phyloP scores from a whole-genome alignment of 2,329 filamentous ascomycete genomes.

The Ascochyta pisi region DNA sequence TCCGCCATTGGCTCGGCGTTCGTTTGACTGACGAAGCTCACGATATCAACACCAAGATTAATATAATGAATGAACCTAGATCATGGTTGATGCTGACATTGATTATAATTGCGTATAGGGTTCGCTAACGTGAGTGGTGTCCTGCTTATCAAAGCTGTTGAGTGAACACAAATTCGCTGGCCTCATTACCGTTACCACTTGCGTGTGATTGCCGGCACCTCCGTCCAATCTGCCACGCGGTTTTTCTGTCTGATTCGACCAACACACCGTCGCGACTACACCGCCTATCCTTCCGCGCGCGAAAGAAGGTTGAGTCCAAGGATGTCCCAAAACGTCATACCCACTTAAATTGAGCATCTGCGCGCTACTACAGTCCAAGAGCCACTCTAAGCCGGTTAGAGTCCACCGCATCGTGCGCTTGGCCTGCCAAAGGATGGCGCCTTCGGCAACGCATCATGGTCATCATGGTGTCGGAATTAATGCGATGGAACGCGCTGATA shows the following conservation, averaged over 20 bases:
- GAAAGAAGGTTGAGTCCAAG: conserved; percentile 9
- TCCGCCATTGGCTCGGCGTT: conserved; percentile 14
- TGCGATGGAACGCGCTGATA: conserved; percentile 19
- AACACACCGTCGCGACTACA: conserved; percentile 1
- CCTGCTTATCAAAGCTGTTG: background rate
- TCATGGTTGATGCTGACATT: background rate
- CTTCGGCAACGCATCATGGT: conserved; percentile 26
- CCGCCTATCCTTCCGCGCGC: conserved; percentile 15
- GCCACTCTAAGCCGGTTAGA: conserved; percentile 7
- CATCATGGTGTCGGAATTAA: conserved; percentile 28
- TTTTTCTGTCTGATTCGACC: background rate
- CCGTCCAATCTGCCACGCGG: conserved; percentile 1
- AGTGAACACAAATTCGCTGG: background rate
- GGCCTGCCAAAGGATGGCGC: conserved; percentile 13
- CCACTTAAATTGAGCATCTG: conserved; percentile 18
- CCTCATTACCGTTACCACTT: background rate
- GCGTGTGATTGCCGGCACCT: background rate
- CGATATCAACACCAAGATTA: conserved; percentile 11
- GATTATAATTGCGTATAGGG: background rate
- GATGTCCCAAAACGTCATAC: conserved; percentile 23
- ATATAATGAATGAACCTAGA: background rate
- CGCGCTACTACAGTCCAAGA: conserved; percentile 24
- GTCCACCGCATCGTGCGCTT: conserved; percentile 11
- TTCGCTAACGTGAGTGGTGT: background rate
- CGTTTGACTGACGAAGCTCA: conserved; percentile 1